Conservation (phyloP, 257 asterid species). For the Solanum clarkiae region DNA sequence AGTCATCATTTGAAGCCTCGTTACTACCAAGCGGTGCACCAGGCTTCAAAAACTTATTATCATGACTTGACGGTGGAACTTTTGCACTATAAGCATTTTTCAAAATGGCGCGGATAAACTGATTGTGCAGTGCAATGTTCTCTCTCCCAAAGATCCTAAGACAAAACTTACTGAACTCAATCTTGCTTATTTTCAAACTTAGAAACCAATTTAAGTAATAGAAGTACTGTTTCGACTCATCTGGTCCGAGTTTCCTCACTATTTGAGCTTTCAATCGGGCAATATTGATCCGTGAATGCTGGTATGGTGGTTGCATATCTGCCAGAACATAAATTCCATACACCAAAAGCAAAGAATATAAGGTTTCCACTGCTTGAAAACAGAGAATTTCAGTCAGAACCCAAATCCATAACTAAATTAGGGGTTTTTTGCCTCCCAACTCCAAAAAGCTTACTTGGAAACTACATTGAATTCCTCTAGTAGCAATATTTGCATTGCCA, state of each 20-base stretch:
- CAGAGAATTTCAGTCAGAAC: not conserved
- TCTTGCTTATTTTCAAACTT: slow-evolving; percentile 46
- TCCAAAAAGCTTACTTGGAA: slow-evolving; percentile 21
- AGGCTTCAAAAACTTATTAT: slow-evolving; percentile 17
- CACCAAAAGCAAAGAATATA: slow-evolving; percentile 13
- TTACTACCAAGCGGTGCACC: slow-evolving; percentile 9
- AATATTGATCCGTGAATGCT: slow-evolving; percentile 54
- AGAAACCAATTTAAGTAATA: slow-evolving; percentile 43
- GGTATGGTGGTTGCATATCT: slow-evolving; percentile 54
- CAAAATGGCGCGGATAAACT: slow-evolving; percentile 47
- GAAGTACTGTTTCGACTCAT: slow-evolving; percentile 54
- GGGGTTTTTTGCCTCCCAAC: slow-evolving; percentile 28
- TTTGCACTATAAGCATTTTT: slow-evolving; percentile 48
- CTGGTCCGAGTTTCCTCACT: slow-evolving; percentile 54
- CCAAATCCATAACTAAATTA: slow-evolving; percentile 6
- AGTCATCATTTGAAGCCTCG: slow-evolving; percentile 13
- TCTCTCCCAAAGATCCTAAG: slow-evolving; percentile 46
- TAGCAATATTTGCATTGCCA: slow-evolving; percentile 9
- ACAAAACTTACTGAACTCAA: slow-evolving; percentile 57
- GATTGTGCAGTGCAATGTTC: slow-evolving; percentile 55
- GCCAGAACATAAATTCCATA: slow-evolving; percentile 23
- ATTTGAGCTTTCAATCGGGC: slow-evolving; percentile 55
- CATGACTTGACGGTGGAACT: slow-evolving; percentile 31
- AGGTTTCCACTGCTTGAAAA: not conserved
- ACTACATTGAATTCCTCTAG: slow-evolving; percentile 11